phyloP scores from a whole-genome alignment of 345 rosid species.

The Carallia brachiata region DNA sequence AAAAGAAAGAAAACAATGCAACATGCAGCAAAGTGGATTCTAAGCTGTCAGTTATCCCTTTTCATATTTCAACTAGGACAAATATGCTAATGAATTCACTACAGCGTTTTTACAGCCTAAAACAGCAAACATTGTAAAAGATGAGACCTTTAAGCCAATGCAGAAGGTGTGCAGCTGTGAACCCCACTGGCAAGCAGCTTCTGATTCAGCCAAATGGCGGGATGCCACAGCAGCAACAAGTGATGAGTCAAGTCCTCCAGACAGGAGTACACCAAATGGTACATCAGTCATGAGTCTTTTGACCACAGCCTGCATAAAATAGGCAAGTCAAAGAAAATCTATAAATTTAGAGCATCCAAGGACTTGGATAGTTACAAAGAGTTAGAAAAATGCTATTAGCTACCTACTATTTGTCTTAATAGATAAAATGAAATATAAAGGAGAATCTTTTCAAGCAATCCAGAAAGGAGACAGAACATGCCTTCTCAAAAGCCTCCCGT shows the following conservation, averaged over 20 bases:
- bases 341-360: background rate
- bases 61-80: background rate
- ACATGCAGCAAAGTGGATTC: background rate
- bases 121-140: background rate
- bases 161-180: conserved; percentile 74
- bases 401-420: background rate
- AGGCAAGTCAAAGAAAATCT: background rate
- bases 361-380: background rate
- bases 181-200: conserved; percentile 80
- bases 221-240: conserved; percentile 80
- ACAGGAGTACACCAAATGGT: conserved; percentile 82
- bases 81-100: background rate
- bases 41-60: background rate
- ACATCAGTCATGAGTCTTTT: conserved; percentile 90
- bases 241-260: conserved; percentile 90
- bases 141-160: conserved; percentile 67
- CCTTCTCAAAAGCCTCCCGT: conserved; percentile 70
- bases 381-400: no score
- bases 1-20: background rate
- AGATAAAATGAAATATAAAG: background rate
- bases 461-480: conserved; percentile 20
- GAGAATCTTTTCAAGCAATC: background rate
- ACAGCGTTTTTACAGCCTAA: conserved; percentile 5
- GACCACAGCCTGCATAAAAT: conserved; percentile 56
- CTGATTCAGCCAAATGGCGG: conserved; percentile 56